Percentiles rank a stretch among this genome's conserved stretches.
Evolutionary conservation across 352 stramenopile species (phyloP).

Genomic region (Thalassiosira oceanica): DNA sequence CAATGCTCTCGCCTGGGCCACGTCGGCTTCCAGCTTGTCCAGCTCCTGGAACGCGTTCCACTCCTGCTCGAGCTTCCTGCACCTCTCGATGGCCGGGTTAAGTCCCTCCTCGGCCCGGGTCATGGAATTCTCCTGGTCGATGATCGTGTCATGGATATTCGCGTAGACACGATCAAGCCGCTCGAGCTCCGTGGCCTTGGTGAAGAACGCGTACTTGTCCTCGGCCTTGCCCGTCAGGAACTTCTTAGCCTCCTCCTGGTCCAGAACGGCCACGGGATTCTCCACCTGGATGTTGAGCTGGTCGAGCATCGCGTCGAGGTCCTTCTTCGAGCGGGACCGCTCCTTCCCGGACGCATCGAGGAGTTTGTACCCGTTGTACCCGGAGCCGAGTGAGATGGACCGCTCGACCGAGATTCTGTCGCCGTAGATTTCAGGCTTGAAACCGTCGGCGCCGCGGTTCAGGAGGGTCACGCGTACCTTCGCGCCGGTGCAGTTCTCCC

Average conservation of each 20-base stretch:
- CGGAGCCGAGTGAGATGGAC: conserved; percentile 80
- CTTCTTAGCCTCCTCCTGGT: conserved; percentile 97
- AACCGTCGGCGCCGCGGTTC: conserved; percentile 90
- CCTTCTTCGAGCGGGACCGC: conserved; percentile 87
- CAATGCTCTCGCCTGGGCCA: conserved; percentile 32
- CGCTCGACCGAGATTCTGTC: conserved; percentile 91
- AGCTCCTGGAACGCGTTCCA: conserved; percentile 66
- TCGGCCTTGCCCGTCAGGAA: conserved; percentile 92
- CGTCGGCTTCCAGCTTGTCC: conserved; percentile 67
- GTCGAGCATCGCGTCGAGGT: conserved; percentile 92
- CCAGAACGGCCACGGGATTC: conserved; percentile 95
- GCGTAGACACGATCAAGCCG: conserved; percentile 83
- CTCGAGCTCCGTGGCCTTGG: conserved; percentile 93
- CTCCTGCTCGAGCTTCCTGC: conserved; percentile 54
- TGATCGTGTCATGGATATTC: conserved; percentile 84
- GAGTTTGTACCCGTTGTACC: conserved; percentile 78
- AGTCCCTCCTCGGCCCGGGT: conserved; percentile 40
- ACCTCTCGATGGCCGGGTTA: conserved; percentile 30
- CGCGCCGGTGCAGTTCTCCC: conserved; percentile 59
- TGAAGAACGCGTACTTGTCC: conserved; percentile 97
- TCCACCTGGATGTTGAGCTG: conserved; percentile 91
- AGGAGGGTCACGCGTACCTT: conserved; percentile 90
- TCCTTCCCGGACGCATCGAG: conserved; percentile 63
- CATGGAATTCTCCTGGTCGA: conserved; percentile 79
- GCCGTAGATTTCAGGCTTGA: conserved; percentile 88